Evolutionary conservation across 768 basidiomycete species (phyloP), one percentile per base, ranked within the genome.

Genomic region (Suillus bovinus): DNA sequence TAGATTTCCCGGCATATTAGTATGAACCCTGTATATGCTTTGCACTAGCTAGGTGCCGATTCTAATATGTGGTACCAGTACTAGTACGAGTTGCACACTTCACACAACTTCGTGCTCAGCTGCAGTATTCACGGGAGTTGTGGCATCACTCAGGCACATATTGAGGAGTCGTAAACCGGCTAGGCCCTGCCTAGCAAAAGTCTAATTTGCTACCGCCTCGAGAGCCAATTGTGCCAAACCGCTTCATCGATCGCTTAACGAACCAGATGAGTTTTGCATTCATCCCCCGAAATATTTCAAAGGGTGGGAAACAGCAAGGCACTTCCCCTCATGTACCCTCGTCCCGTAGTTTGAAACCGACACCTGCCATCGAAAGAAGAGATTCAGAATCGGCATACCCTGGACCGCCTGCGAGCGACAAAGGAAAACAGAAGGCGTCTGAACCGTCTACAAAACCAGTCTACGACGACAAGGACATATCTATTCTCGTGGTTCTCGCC

Each of bases 401-500:
- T 29, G 29, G 29, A 36, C n/a, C 47, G 34, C 57, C 64, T 34
- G 42, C 52, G 59, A 60, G 64, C 67, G 58, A 71, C 59, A 76
- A 75, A 64, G 67, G 64, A 58, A 74, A 69, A 58, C 63, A 67
- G 53, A 69, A 68, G 17, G 65, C 67, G 2, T 22, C 52, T 58
- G 64, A 74, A 39, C 22, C 10, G 11, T 41, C 50, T 24, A 49
- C 61, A n/a, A 74, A 71, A 63, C 61, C 65, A 13, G 66, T 64
- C 55, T 61, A 63, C 34, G 58, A 68, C 4, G 73, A 79, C 20
- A 78, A 80, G 47, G 87, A 87, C 64, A 79, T 82, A 53, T 80
- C 80, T 4, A 71, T 72, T 11, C 76, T 91, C 38, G 65, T 88
- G 24, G 75, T 69, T 2, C 81, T 93, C 4, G 81, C 90, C 0